phyloP scores from a whole-genome alignment of 345 rosid species.

The Lenwebbia sp. region DNA sequence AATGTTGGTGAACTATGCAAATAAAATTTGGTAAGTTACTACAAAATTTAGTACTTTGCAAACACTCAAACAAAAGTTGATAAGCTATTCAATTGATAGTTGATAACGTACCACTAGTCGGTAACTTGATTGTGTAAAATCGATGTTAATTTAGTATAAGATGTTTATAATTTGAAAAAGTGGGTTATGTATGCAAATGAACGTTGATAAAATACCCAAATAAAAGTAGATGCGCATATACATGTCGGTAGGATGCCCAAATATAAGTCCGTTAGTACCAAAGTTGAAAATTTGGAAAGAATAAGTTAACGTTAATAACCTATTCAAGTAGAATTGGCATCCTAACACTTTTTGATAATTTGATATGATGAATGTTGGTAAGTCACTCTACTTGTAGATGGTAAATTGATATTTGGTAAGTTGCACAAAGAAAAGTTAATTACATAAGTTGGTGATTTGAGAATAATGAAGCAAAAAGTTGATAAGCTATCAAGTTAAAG shows the following conservation, averaged over 20 bases:
- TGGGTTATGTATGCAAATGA: neutral
- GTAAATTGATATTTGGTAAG: neutral
- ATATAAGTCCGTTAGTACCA: neutral
- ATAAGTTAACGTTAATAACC: neutral
- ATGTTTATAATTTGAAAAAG: neutral
- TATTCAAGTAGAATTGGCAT: too few relatives aligned
- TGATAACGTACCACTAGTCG: too few relatives aligned
- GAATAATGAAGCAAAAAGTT: neutral
- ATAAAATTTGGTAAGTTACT: too few relatives aligned
- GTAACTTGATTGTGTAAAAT: neutral
- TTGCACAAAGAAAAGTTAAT: neutral
- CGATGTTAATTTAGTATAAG: neutral
- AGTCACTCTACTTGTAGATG: neutral
- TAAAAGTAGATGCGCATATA: neutral
- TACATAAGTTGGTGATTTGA: neutral
- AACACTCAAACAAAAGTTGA: too few relatives aligned
- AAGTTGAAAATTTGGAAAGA: neutral
- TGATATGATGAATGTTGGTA: neutral
- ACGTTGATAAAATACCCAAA: neutral
- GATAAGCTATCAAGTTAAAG: neutral
- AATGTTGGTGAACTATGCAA: too few relatives aligned
- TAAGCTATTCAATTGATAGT: too few relatives aligned
- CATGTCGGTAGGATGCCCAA: neutral
- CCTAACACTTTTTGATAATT: neutral
- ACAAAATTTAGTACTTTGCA: too few relatives aligned